Base-by-base conservation (phyloP, 495 filamentous ascomycete species). In the Xylaria castorea region DNA sequence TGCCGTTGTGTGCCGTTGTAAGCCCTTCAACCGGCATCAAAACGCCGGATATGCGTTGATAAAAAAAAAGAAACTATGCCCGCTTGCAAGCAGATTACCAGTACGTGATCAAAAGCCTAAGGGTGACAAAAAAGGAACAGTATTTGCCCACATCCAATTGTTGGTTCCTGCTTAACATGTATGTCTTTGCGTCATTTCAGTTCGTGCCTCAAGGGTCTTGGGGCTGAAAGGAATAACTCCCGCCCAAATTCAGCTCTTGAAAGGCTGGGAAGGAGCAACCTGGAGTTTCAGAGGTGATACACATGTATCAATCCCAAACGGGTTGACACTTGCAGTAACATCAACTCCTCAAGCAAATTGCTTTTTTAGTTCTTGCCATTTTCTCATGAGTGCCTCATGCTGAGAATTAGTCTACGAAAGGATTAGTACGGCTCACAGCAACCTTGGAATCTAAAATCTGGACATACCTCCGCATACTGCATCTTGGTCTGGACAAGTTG, bases 401-500 rank as follows among this genome's bases (percentile, higher is more conserved):
- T 93, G 84, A 67, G 89, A 84, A 78, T 91, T 89, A 66, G 91
- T 89, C 87, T 96, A 78, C 79, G 32, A 81, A 68, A 80, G 16
- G 6, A 60, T 78, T 73, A 78, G 73, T 58, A 44, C 4, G 32
- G 25, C 6, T 38, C 32, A n/a, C 40, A 34, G 27, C 44, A 46
- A 36, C 6, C 25, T 65, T 70, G 42, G 14, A n/a, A 44, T 58
- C 22, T 7, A 18, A 66, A 16, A 32, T 55, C 42, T 38, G n/a
- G 50, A 82, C 88, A 80, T 88, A 98, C 96, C 91, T 97, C 93
- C 38, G 96, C 96, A 84, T 92, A 92, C 75, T 89, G 87, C 94
- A 99, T 93, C 87, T 99, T 99, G 1, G 94, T 94, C 75, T 92
- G 88, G 71, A 99, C 97, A 60, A 99, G 83, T 76, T 91, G 90